Percentiles rank a stretch among this genome's conserved stretches.
These are phyloP conservation scores for Rutidosis leptorrhynchoides DNA, from an alignment of 129 eudicot genomes.

Conservation along the genomic window DNA sequence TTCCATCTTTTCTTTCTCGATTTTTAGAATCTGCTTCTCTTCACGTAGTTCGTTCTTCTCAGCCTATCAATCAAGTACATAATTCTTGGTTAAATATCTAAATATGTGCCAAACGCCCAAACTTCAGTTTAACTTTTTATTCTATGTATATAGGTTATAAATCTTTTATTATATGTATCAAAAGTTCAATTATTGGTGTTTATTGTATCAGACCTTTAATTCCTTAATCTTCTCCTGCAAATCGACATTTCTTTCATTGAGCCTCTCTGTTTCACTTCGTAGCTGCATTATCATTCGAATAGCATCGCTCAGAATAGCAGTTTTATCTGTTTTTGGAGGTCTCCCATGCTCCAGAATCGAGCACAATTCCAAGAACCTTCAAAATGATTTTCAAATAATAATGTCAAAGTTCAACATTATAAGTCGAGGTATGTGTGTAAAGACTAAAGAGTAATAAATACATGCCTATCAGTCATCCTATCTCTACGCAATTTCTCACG, in stretches of 20 bases:
- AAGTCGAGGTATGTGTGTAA: background rate
- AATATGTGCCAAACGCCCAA: no score
- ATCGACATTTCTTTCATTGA: constrained; percentile 52
- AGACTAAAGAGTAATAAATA: constrained; percentile 1
- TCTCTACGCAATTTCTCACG: constrained; percentile 73
- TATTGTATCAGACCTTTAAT: no score
- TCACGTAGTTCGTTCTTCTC: constrained; percentile 85
- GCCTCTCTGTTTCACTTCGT: constrained; percentile 54
- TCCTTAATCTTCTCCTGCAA: constrained; percentile 71
- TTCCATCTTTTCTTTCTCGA: constrained; percentile 69
- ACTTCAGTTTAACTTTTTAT: no score
- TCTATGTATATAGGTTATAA: no score
- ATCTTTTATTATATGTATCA: no score
- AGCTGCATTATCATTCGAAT: constrained; percentile 67
- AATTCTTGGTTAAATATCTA: no score
- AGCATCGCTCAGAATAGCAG: constrained; percentile 61
- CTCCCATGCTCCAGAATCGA: constrained; percentile 74
- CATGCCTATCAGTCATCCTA: constrained; percentile 70
- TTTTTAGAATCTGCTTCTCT: constrained; percentile 66
- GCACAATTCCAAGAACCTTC: constrained; percentile 67
- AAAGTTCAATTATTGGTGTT: no score
- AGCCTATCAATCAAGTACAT: constrained; percentile 30
- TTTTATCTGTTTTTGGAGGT: constrained; percentile 68
- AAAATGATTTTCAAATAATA: constrained; percentile 15
- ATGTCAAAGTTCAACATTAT: constrained; percentile 12